Evolutionary conservation across 192 early-diverging fungal genomes (phyloP).

Genomic region (Coemansia sp.): DNA sequence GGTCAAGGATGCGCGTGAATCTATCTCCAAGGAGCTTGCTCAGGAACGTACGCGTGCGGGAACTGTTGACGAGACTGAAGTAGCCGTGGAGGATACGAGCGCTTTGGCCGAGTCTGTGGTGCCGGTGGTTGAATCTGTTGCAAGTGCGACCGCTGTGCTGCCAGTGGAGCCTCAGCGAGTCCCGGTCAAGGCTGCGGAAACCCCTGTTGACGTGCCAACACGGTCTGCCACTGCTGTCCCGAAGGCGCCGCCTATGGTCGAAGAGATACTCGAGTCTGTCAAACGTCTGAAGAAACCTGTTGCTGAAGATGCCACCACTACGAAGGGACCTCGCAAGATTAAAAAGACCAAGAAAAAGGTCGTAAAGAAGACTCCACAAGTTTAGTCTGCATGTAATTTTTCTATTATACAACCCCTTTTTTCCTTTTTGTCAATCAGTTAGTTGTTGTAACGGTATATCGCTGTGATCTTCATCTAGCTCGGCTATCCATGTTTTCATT

Average conservation of each 20-base stretch:
- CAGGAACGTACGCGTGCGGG: constrained; percentile 45
- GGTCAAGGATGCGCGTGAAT: constrained; percentile 55
- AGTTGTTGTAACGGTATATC: not conserved
- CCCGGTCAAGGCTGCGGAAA: not conserved
- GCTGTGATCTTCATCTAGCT: not conserved
- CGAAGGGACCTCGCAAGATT: constrained; percentile 45
- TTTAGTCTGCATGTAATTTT: constrained; percentile 6
- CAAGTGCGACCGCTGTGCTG: not conserved
- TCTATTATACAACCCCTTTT: constrained; percentile 5
- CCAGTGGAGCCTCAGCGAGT: not conserved
- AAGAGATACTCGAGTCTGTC: constrained; percentile 9
- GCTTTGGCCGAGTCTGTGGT: not conserved
- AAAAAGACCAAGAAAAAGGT: constrained; percentile 49
- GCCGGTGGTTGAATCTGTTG: not conserved
- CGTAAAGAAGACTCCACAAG: constrained; percentile 34
- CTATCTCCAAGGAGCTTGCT: constrained; percentile 54
- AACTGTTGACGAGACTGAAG: not conserved
- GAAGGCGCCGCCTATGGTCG: constrained; percentile 1
- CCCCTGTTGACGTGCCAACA: constrained; percentile 2
- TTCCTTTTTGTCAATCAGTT: not conserved
- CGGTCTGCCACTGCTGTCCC: constrained; percentile 2
- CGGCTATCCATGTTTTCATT: constrained; percentile 19
- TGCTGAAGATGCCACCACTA: not conserved
- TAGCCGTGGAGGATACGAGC: not conserved
- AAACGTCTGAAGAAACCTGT: constrained; percentile 32